Evolutionary conservation across 106 monocot genomes (phyloP), one percentile per base, ranked within the genome.

Genomic region (Agapanthus africanus): DNA sequence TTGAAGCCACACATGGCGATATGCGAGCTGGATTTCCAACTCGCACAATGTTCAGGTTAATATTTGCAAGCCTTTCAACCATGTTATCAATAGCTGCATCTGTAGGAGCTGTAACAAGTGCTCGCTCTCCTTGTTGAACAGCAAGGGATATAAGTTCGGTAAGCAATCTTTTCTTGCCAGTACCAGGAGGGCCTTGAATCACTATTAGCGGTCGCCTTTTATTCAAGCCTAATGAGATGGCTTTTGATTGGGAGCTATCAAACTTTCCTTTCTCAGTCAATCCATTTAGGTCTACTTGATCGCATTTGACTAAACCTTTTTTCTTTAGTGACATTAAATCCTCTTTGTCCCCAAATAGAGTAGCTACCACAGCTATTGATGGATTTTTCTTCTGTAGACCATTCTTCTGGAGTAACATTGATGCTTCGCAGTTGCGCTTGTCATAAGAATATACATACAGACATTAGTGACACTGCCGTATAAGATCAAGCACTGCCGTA

Each of bases 81-180:
- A 95, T 81, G 86, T 91, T 95, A 75, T 95, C 95, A 0, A 95
- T 91, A 54, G 95, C 95, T 65, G 95, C 88, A 85, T 95, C 91
- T 39, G 88, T 95, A 65, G 95, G 95, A 65, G 95, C 85, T 16
- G 95, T 86, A 59, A 95, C 79, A 73, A 95, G 95, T 42, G 91
- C 88, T 63, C 83, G 75, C 78, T 95, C 95, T 31, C 88, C 91
- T 74, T 86, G 91, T 35, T 79, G 65, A 76, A 88, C 91, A 41
- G 95, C 91, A 66, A 83, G 86, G 52, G 47, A 35, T 65, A 95
- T 86, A 14, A 95, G 56, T 74, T 95, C 81, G 71, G 79, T 86
- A 11, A 95, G 83, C 76, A 95, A 75, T 52, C 80, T 74, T 46
- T 91, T 88, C 78, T 95, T 95, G 19, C 95, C 91, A 54, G 88